A percentile compares a stretch with the other conserved stretches of the same genome.
phyloP scores from a whole-genome alignment of 2,329 filamentous ascomycete genomes.

The Colletotrichum sp. region DNA sequence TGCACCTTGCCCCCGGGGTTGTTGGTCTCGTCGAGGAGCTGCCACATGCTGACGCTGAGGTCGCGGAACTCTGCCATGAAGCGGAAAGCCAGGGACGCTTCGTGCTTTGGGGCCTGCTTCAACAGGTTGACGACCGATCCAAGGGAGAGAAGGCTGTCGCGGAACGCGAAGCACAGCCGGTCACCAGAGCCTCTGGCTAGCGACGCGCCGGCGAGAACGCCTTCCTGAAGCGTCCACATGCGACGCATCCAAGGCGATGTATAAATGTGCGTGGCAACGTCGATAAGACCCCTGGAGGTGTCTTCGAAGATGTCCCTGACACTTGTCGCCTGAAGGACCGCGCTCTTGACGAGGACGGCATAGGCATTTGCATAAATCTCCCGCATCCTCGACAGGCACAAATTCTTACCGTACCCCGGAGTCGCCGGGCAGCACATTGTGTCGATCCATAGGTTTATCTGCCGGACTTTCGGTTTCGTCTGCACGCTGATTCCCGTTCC shows the following conservation, averaged over 20 bases:
- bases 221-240: constrained; percentile 17
- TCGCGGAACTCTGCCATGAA: neutral
- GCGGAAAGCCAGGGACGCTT: neutral
- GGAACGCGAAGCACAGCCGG: neutral
- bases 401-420: neutral
- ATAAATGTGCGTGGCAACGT: neutral
- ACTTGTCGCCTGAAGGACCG: neutral
- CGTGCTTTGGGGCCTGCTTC: neutral
- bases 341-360: constrained; percentile 2
- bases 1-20: neutral
- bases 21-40: neutral
- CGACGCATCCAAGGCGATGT: constrained; percentile 9
- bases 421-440: neutral
- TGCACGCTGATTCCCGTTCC: neutral
- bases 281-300: neutral
- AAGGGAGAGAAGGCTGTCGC: neutral
- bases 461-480: neutral
- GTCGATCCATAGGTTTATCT: neutral
- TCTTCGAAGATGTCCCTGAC: neutral
- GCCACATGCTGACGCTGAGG: neutral
- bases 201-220: neutral
- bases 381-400: neutral
- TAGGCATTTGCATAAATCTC: constrained; percentile 8
- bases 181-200: neutral
- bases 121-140: neutral